Percentiles rank a stretch among this genome's conserved stretches.
phyloP scores from a whole-genome alignment of 345 rosid species.

The Geranium brycei region DNA sequence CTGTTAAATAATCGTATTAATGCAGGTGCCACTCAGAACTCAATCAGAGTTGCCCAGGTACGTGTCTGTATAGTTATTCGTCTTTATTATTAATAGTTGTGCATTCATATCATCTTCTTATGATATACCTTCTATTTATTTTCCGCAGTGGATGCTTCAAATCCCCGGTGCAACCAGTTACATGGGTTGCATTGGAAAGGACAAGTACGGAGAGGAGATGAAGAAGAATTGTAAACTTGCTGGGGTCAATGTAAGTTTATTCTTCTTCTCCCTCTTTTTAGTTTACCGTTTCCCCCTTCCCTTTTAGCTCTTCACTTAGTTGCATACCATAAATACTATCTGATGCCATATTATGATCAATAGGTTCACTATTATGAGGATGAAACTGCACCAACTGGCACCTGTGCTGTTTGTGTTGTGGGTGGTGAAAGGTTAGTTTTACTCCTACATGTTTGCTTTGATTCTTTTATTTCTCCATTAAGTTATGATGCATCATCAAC shows the following conservation, averaged over 20 bases:
- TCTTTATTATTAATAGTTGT: not conserved
- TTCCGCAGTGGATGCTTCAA: slow-evolving; percentile 92
- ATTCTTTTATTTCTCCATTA: not conserved
- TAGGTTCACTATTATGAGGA: slow-evolving; percentile 84
- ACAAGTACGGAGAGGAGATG: slow-evolving; percentile 93
- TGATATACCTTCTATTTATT: not conserved
- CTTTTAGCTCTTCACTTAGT: not conserved
- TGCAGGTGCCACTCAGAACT: slow-evolving; percentile 82
- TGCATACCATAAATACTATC: too few species aligned
- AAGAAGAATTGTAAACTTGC: slow-evolving; percentile 56
- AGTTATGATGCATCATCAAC: not conserved
- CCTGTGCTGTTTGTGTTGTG: slow-evolving; percentile 87
- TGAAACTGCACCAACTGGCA: slow-evolving; percentile 69
- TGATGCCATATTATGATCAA: not conserved
- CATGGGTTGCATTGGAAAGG: slow-evolving; percentile 93
- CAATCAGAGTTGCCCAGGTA: slow-evolving; percentile 93
- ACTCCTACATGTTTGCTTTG: not conserved
- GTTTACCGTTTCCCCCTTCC: not conserved
- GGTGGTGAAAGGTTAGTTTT: slow-evolving; percentile 86
- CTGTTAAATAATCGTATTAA: slow-evolving; percentile 1
- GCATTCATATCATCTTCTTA: not conserved
- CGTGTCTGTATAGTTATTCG: not conserved
- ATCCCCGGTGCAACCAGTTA: slow-evolving; percentile 74
- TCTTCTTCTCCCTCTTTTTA: not conserved
- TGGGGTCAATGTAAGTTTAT: slow-evolving; percentile 61